Evolutionary conservation across 306 rosid genomes (phyloP).

Genomic region (Fragaria iinumae): DNA sequence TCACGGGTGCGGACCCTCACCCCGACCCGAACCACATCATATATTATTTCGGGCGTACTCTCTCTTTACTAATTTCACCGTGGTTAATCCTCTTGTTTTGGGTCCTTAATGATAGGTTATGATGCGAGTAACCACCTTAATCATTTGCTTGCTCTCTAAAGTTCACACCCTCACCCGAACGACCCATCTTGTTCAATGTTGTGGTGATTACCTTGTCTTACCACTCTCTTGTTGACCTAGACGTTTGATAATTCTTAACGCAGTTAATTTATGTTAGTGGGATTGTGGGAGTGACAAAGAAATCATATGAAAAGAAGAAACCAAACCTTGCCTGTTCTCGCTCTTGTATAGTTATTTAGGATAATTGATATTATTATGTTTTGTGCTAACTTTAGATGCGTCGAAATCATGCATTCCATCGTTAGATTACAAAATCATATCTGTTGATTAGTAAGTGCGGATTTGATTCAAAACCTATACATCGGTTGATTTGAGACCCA

Average conservation of each 20-base stretch:
- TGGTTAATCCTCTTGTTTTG: neutral
- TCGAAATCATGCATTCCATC: too few relatives aligned
- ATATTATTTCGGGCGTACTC: neutral
- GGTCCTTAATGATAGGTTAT: neutral
- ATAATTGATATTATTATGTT: too few relatives aligned
- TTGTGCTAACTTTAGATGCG: too few relatives aligned
- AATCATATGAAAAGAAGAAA: neutral
- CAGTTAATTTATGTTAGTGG: too few relatives aligned
- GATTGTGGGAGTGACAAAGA: neutral
- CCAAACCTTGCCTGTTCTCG: neutral
- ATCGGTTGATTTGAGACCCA: neutral
- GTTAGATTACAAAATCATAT: too few relatives aligned
- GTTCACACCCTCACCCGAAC: slow-evolving; percentile 10
- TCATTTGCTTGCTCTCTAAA: slow-evolving; percentile 35
- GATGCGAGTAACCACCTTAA: slow-evolving; percentile 23
- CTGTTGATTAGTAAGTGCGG: too few relatives aligned
- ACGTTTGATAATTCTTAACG: too few relatives aligned
- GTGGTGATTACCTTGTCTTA: neutral
- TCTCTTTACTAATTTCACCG: neutral
- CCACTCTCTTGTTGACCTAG: neutral
- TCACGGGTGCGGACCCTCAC: slow-evolving; percentile 19
- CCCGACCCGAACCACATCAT: neutral
- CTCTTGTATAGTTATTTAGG: too few relatives aligned
- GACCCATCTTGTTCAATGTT: neutral
- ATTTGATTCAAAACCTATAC: neutral